phyloP scores from a whole-genome alignment of 169 alveolate species.

The Eimeria praecox region DNA sequence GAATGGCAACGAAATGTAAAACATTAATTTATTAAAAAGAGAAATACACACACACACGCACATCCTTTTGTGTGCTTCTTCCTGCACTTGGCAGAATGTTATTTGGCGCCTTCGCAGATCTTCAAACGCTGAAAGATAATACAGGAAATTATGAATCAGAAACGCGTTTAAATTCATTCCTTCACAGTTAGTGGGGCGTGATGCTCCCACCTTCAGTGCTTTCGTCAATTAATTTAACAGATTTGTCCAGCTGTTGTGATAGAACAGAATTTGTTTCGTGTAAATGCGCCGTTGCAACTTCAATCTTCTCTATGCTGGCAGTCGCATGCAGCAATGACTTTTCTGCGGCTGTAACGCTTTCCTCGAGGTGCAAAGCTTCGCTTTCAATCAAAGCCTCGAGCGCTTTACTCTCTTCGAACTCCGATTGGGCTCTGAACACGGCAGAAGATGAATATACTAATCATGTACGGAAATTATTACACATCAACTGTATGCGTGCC shows the following conservation, averaged over 20 bases:
- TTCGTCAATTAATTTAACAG: background rate
- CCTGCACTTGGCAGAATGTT: constrained; percentile 59
- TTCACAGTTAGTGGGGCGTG: constrained; percentile 14
- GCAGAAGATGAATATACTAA: background rate
- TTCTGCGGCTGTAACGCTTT: constrained; percentile 26
- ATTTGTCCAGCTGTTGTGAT: background rate
- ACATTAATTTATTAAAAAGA: background rate
- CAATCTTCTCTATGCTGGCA: constrained; percentile 41
- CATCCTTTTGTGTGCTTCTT: constrained; percentile 45
- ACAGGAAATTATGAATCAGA: background rate
- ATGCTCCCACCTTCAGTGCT: constrained; percentile 51
- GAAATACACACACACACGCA: constrained; percentile 29
- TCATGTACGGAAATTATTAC: background rate
- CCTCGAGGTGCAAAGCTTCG: constrained; percentile 15
- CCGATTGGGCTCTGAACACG: constrained; percentile 35
- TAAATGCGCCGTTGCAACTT: constrained; percentile 55
- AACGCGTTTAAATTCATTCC: background rate
- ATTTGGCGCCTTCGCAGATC: constrained; percentile 34
- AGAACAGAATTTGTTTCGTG: constrained; percentile 42
- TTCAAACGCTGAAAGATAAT: constrained; percentile 20
- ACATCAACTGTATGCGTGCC: background rate
- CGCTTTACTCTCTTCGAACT: constrained; percentile 15
- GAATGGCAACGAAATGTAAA: background rate
- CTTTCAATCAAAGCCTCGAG: background rate
- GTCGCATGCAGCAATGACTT: background rate